Base-by-base conservation (phyloP, 305 asterid species). In the Salvia sclarea region DNA sequence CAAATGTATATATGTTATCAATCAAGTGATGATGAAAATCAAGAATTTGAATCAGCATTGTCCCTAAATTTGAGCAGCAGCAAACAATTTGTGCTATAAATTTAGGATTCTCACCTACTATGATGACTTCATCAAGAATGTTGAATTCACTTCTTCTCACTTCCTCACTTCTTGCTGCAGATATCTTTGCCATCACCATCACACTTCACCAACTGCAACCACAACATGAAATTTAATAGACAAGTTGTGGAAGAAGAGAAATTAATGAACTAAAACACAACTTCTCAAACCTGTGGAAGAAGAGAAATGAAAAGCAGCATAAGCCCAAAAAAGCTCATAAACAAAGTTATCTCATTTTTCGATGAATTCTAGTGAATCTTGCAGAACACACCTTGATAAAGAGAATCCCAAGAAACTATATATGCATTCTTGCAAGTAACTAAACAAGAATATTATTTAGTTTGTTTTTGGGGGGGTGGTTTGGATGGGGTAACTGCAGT, bases 101-200 rank as follows among this genome's bases (percentile, higher is more conserved):
- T 7, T 4, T 14, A 47, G 22, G 22, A 47, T 17, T 47, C 30
- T 31, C 40, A 79, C 89, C 89, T 12, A 61, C 60, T 37, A 37
- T 61, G 2, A 43, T 43, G 18, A 43, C 8, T 43, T 64, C 78
- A n/a, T 74, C 75, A 50, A 79, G 75, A 54, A 83, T 73, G 3
- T 67, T 80, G 57, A 80, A 24, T 40, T 80, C 86, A 66, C 54
- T 58, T 61, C 60, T 78, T 22, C 49, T 75, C 20, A 28, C 16
- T 59, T 66, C 64, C 44, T 55, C 60, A 35, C 68, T 45, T 73
- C 70, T 75, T 65, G 68, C 12, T 73, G 68, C 12, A 71, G 82
- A 69, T 76, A 77, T 77, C 72, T 67, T 79, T 20, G 74, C 85
- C 95, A 79, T 72, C 37, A 49, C 64, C 13, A 63, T 22, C 13